Percentiles rank a stretch among this genome's conserved stretches.
phyloP scores from a whole-genome alignment of 2,329 filamentous ascomycete species.

The Botrytis deweyae region DNA sequence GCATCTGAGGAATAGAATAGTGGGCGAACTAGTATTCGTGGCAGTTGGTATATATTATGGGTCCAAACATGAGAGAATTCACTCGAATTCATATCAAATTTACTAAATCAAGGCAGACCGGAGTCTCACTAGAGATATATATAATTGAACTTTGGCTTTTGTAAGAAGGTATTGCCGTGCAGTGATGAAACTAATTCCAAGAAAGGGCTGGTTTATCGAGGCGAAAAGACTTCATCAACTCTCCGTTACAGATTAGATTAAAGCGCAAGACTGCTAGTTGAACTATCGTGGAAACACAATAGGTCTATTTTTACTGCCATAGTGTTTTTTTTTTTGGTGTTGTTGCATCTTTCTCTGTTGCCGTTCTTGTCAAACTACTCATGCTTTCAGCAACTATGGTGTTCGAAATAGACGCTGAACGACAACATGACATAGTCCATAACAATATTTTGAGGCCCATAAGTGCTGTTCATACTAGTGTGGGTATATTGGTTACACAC shows the following conservation, averaged over 20 bases:
- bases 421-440: fast-evolving
- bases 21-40: too few species aligned
- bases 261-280: not conserved
- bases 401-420: not conserved
- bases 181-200: too few species aligned
- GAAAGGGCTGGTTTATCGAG: too few species aligned
- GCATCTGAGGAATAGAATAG: not conserved
- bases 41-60: too few species aligned
- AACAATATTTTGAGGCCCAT: fast-evolving
- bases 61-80: too few species aligned
- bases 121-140: too few species aligned
- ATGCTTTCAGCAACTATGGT: not conserved
- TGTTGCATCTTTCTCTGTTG: not conserved
- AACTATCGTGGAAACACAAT: not conserved
- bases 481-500: fast-evolving
- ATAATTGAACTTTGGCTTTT: too few species aligned
- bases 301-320: not conserved
- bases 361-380: not conserved
- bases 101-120: too few species aligned
- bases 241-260: not conserved
- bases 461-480: fast-evolving
- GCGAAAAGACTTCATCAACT: too few species aligned
- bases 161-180: too few species aligned
- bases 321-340: too few species aligned
- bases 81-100: too few species aligned